Conservation (phyloP, 2,329 filamentous ascomycete species). For the Amylocarpus encephaloides region DNA sequence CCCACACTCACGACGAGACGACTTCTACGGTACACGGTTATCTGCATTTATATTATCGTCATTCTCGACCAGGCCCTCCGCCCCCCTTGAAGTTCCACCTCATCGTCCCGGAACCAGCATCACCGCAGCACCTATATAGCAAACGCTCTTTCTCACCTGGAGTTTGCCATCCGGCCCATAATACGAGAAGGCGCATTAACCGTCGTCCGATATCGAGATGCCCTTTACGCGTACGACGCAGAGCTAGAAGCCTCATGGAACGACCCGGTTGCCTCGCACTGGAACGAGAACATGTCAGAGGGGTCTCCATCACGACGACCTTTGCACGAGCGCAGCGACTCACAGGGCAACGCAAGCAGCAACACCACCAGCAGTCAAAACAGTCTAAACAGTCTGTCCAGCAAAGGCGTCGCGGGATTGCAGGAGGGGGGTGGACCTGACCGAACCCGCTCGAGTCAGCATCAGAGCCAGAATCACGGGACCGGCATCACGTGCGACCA, state of each 20-base stretch:
- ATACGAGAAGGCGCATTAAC: not conserved
- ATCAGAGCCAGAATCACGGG: too few relatives aligned
- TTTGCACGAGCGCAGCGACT: constrained; percentile 24
- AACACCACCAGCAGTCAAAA: constrained; percentile 17
- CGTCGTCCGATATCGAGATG: constrained; percentile 2
- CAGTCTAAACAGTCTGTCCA: constrained; percentile 9
- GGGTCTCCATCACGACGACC: constrained; percentile 9
- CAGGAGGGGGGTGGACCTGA: too few relatives aligned
- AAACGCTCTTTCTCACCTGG: not conserved
- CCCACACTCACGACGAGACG: constrained; percentile 6
- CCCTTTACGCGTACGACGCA: not conserved
- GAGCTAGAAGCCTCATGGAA: constrained; percentile 5
- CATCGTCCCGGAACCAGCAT: constrained; percentile 2
- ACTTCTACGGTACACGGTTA: constrained; percentile 1
- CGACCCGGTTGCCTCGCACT: not conserved
- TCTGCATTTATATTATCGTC: not conserved
- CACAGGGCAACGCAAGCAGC: constrained; percentile 22
- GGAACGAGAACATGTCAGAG: constrained; percentile 6
- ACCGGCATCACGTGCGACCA: too few relatives aligned
- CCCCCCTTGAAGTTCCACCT: not conserved
- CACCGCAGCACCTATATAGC: constrained; percentile 6
- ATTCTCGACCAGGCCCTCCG: not conserved
- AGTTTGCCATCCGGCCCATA: not conserved
- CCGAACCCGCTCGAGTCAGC: too few relatives aligned
- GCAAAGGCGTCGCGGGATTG: not conserved